Base-by-base conservation (phyloP, 441 rosid genomes). In the Gossypium trilobum region DNA sequence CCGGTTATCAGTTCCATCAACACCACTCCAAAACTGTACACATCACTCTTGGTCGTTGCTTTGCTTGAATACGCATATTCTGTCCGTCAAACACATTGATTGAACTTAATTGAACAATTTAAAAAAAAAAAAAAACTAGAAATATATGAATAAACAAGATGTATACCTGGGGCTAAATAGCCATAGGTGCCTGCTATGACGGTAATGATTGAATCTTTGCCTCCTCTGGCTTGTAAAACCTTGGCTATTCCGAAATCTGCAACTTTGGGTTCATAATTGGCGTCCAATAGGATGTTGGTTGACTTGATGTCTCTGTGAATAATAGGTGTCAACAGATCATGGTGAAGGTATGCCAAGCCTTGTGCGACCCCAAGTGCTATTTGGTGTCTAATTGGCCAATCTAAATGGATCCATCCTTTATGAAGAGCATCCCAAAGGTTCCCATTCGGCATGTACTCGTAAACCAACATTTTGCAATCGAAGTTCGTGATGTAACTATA, bases 231-330 rank as follows among this genome's bases (percentile, higher is more conserved):
- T 70, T 87, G 94, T 82, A 92, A 80, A 57, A 94, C 97, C 83
- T 94, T 94, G 82, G 99, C 99, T 71, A 92, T 85, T 68, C 97
- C 99, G 42, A 94, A 94, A 70, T 94, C 97, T 55, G 97, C 99
- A 64, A 94, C 90, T 78, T 89, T 91, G 22, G 97, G 91, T 81
- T 84, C 90, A 79, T 80, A 89, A 73, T 90, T 83, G 36, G 79
- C 80, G 68, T 94, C 97, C 0, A 92, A 78, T 17, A 94, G 80
- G 77, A 94, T 85, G 78, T 94, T 94, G 72, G 97, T 89, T 0
- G 99, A 86, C 81, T 94, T 94, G 80, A 91, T 88, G 81, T 94
- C 98, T 72, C 98, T 81, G 80, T 94, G 98, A 74, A 94, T 86
- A 44, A 94, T 89, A 7, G 97, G 88, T 1, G 82, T 81, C 42